Percentiles rank a stretch among this genome's conserved stretches.
These are phyloP conservation scores for Chrysanthemum seticuspe DNA, from an alignment of 129 eudicot genomes.

Conservation along the genomic window DNA sequence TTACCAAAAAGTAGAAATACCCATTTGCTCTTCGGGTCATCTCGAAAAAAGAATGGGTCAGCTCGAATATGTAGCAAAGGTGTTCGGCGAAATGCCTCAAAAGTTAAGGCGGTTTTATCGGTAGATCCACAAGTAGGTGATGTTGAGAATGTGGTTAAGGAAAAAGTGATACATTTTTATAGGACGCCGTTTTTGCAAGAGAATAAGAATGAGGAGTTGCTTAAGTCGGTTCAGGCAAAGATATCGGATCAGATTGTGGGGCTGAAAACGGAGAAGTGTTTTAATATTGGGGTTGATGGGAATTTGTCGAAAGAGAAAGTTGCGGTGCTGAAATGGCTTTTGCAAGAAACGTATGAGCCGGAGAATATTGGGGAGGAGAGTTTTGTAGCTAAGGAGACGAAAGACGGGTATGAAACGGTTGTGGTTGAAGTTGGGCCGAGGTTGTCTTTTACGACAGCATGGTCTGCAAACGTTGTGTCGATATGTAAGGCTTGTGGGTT, in stretches of 20 bases:
- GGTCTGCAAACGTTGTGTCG: slow-evolving; percentile 95
- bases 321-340: slow-evolving; percentile 74
- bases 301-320: slow-evolving; percentile 56
- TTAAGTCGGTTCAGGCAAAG: slow-evolving; percentile 62
- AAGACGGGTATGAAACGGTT: slow-evolving; percentile 35
- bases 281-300: slow-evolving; percentile 61
- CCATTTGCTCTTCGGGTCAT: slow-evolving; percentile 32
- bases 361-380: slow-evolving; percentile 71
- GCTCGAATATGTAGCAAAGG: slow-evolving; percentile 27
- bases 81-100: slow-evolving; percentile 31
- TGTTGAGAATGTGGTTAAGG: slow-evolving; percentile 31
- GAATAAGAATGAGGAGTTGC: slow-evolving; percentile 64
- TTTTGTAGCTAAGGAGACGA: slow-evolving; percentile 50
- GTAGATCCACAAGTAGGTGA: slow-evolving; percentile 36
- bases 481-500: slow-evolving; percentile 83
- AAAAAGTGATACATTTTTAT: slow-evolving; percentile 66
- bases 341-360: slow-evolving; percentile 84
- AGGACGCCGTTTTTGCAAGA: slow-evolving; percentile 82
- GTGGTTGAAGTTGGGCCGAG: slow-evolving; percentile 87
- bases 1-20: slow-evolving; percentile 38
- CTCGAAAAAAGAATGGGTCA: slow-evolving; percentile 16
- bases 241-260: slow-evolving; percentile 66
- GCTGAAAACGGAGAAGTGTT: slow-evolving; percentile 82
- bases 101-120: slow-evolving; percentile 62
- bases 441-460: slow-evolving; percentile 88